Evolutionary conservation across 345 rosid genomes (phyloP).

Genomic region (Rhizophora mangle): DNA sequence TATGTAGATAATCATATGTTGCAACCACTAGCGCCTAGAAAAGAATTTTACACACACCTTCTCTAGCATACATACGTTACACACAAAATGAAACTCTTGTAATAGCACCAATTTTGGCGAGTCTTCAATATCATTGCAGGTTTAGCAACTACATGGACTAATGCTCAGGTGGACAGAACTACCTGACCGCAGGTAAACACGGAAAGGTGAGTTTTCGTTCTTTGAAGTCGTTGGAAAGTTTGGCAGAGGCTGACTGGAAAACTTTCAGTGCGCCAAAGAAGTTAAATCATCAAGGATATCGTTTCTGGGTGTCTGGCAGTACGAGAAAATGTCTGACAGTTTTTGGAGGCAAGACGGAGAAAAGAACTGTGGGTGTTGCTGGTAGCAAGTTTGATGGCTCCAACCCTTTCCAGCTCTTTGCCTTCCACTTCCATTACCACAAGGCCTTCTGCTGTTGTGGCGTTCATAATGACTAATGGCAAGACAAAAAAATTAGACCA

Average conservation of each 20-base stretch:
- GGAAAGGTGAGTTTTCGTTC: conserved; percentile 39
- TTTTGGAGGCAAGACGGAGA: conserved; percentile 21
- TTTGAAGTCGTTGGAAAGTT: conserved; percentile 36
- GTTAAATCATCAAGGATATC: conserved; percentile 33
- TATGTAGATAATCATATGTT: conserved; percentile 7
- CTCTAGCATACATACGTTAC: too few relatives aligned
- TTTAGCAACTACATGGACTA: conserved; percentile 50
- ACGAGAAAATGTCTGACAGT: conserved; percentile 53
- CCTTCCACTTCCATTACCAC: conserved; percentile 51
- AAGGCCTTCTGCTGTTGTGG: conserved; percentile 50
- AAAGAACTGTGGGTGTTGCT: conserved; percentile 37
- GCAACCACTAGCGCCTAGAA: too few relatives aligned
- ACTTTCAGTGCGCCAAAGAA: conserved; percentile 35
- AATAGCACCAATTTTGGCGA: too few relatives aligned
- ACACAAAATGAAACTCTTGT: too few relatives aligned
- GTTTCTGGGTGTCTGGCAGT: conserved; percentile 40
- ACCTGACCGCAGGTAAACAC: conserved; percentile 38
- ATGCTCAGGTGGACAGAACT: conserved; percentile 38
- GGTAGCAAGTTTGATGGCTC: conserved; percentile 53
- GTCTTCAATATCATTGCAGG: conserved; percentile 17
- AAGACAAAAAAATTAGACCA: neutral
- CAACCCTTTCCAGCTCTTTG: conserved; percentile 43
- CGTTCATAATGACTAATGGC: conserved; percentile 31
- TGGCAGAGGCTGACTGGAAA: conserved; percentile 49
- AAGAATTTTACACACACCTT: too few relatives aligned